Conservation (phyloP, 2,329 filamentous ascomycete species). For the Coleophoma cylindrospora region DNA sequence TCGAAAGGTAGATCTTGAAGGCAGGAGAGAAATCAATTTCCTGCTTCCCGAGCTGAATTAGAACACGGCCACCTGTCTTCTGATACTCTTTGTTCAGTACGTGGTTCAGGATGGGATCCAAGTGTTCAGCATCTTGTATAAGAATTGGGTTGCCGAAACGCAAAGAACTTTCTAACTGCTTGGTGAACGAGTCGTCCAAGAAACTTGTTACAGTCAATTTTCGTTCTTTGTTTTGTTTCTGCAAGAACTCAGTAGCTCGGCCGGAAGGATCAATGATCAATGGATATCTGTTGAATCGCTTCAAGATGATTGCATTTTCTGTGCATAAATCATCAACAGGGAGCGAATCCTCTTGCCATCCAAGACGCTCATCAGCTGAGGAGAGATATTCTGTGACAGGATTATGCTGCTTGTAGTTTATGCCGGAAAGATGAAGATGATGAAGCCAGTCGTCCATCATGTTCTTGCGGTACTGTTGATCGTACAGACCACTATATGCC, state of each 20-base stretch:
- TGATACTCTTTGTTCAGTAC: slow-evolving; percentile 99
- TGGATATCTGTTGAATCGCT: slow-evolving; percentile 97
- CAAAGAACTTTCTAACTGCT: slow-evolving; percentile 93
- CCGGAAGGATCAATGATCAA: slow-evolving; percentile 98
- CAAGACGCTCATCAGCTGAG: slow-evolving; percentile 87
- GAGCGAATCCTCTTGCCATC: slow-evolving; percentile 90
- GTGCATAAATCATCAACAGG: slow-evolving; percentile 97
- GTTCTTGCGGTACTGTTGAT: slow-evolving; percentile 94
- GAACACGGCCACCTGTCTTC: slow-evolving; percentile 92
- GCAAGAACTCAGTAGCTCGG: slow-evolving; percentile 87
- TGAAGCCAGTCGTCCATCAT: slow-evolving; percentile 98
- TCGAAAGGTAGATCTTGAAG: slow-evolving; percentile 93
- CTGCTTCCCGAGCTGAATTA: slow-evolving; percentile 97
- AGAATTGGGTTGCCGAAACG: slow-evolving; percentile 98
- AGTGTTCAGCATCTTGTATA: slow-evolving; percentile 95
- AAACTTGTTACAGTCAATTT: slow-evolving; percentile 96
- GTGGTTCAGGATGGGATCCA: slow-evolving; percentile 96
- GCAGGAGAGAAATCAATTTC: slow-evolving; percentile 98
- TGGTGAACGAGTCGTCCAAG: slow-evolving; percentile 95
- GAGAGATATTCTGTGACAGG: slow-evolving; percentile 95
- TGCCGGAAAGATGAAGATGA: slow-evolving; percentile 87
- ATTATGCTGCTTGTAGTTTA: slow-evolving; percentile 89
- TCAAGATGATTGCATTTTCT: slow-evolving; percentile 94
- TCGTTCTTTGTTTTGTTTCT: slow-evolving; percentile 89
- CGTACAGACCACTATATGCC: slow-evolving; percentile 93